Percentiles rank a stretch among this genome's conserved stretches.
phyloP scores from a whole-genome alignment of 1,139 yeast genomes.

The Zygosaccharomyces pseudobailii region DNA sequence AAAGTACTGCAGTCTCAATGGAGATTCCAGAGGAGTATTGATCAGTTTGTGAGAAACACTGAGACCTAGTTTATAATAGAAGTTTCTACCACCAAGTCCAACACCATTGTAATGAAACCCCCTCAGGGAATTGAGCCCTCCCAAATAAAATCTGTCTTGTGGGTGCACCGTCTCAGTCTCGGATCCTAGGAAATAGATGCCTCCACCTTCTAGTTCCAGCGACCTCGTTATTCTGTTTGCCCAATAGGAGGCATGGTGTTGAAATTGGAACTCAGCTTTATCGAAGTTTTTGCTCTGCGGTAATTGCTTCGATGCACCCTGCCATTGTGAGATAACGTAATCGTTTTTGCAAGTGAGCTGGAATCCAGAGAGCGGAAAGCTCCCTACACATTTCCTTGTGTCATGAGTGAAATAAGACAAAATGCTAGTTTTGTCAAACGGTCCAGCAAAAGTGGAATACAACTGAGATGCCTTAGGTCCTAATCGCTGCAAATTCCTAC shows the following conservation, averaged over 20 bases:
- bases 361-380: slow-evolving; percentile 28
- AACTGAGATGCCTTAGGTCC: slow-evolving; percentile 23
- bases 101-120: slow-evolving; percentile 70
- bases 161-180: slow-evolving; percentile 26
- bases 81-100: slow-evolving; percentile 56
- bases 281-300: slow-evolving; percentile 26
- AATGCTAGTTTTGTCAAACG: slow-evolving; percentile 30
- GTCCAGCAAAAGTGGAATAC: slow-evolving; percentile 26
- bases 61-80: slow-evolving; percentile 29
- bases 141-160: slow-evolving; percentile 49
- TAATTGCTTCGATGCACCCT: slow-evolving; percentile 10
- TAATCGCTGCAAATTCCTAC: slow-evolving; percentile 24
- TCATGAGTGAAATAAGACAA: slow-evolving; percentile 27
- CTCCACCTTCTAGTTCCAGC: slow-evolving; percentile 27
- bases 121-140: slow-evolving; percentile 77
- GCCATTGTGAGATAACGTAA: slow-evolving; percentile 22
- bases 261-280: slow-evolving; percentile 23
- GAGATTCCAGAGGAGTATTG: slow-evolving; percentile 25
- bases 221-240: slow-evolving; percentile 26
- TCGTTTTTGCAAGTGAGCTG: slow-evolving; percentile 27
- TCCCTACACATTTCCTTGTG: slow-evolving; percentile 26
- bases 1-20: slow-evolving; percentile 33
- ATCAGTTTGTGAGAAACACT: slow-evolving; percentile 31
- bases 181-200: slow-evolving; percentile 20
- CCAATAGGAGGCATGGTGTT: slow-evolving; percentile 26